Evolutionary conservation across 176 grass and related monocot species (phyloP).

Genomic region (Paspalum notatum): DNA sequence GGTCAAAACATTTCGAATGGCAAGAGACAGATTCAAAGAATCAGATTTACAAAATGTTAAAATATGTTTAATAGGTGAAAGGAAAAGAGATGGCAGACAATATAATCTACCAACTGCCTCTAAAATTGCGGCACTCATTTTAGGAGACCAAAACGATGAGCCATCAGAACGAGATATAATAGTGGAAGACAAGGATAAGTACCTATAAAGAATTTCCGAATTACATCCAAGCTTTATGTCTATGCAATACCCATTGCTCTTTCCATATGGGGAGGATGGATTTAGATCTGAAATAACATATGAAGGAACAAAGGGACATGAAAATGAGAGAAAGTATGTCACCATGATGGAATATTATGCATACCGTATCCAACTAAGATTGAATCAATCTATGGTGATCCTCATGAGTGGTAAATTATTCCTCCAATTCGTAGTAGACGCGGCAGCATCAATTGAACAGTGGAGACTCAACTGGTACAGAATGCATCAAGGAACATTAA

Average conservation of each 20-base stretch:
- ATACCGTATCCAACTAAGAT: conserved; percentile 24
- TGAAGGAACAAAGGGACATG: neutral
- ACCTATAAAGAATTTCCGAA: conserved; percentile 15
- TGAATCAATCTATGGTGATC: neutral
- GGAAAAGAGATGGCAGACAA: conserved; percentile 1
- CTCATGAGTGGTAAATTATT: neutral
- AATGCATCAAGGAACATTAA: neutral
- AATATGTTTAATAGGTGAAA: neutral
- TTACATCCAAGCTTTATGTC: conserved; percentile 40
- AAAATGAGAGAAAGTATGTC: conserved; percentile 21
- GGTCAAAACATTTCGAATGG: conserved; percentile 39
- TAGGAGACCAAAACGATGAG: neutral
- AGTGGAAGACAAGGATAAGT: conserved; percentile 25
- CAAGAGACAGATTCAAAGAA: conserved; percentile 15
- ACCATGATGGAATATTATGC: conserved; percentile 40
- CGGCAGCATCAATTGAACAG: conserved; percentile 7
- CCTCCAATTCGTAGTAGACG: conserved; percentile 6
- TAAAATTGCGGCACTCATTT: conserved; percentile 17
- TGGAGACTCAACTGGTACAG: conserved; percentile 13
- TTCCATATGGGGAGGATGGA: neutral
- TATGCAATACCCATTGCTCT: conserved; percentile 40
- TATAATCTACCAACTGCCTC: conserved; percentile 25
- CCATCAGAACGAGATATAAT: conserved; percentile 19
- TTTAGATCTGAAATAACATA: conserved; percentile 18
- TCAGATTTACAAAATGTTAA: conserved; percentile 6